Base-by-base conservation (phyloP, 2,329 filamentous ascomycete species). In the Grosmannia penicillata region DNA sequence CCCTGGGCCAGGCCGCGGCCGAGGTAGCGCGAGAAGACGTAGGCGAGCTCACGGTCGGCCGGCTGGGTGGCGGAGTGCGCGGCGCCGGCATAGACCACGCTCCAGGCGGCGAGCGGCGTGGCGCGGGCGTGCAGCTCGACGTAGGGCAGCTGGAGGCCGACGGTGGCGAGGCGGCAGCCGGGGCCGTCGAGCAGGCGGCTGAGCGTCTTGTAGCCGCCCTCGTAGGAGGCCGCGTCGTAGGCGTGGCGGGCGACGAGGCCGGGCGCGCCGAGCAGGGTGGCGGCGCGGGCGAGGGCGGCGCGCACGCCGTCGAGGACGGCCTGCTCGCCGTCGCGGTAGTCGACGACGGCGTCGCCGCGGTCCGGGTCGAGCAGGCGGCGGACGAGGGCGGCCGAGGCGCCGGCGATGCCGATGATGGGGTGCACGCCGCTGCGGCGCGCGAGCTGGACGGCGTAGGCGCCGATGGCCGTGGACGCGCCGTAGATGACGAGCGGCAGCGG, bases 381-480 rank as follows among this genome's bases (percentile, higher is more conserved):
- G 4, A 71, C 65, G 34, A 63, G 63, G 1, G 55, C 42, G 6
- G 54, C 53, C 6, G 61, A 63, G 9, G 55, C 50, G 8, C 70
- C 70, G 1, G 69, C 68, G n/a, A 74, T 55, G 23, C 58, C 60
- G 40, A 75, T 69, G 34, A 74, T 56, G 0, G 70, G 70, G 47
- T 72, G 66, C 35, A 74, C 63, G 45, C 68, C 65, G 29, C 59
- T 59, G 2, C 53, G 51, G 3, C 44, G 47, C 9, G 66, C 66
- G 7, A 74, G 54, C 47, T 74, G 65, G 34, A 73, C 56, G 1
- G 63, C 65, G 45, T 65, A 73, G 2, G 64, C 54, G 6, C 70
- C 70, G 2, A 72, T 65, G 0, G 68, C 61, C 0, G 60, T 58
- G 2, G 63, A 56, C 1, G 55, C 63, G n/a, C 65, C 60, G 48